Evolutionary conservation across 75 land plant genomes (phyloP).

Genomic region (Adiantum capillusveneris): DNA sequence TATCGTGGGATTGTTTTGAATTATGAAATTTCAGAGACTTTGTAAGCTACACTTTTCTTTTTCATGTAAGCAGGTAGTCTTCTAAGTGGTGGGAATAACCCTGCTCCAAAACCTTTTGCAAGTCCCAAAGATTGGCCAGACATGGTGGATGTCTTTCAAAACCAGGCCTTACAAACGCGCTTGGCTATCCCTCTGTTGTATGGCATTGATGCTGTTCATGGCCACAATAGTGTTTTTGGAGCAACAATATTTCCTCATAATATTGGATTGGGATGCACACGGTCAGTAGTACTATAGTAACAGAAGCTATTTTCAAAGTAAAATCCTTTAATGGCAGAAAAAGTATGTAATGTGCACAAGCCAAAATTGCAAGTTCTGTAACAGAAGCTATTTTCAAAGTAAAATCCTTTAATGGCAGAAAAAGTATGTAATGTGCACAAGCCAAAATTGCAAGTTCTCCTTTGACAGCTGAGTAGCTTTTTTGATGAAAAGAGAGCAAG

Average conservation of each 20-base stretch:
- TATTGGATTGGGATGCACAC: constrained; percentile 32
- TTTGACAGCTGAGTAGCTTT: no score
- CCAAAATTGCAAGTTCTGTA: no score
- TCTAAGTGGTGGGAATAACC: constrained; percentile 43
- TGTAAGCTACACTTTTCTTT: no score
- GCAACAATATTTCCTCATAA: constrained; percentile 68
- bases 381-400: not conserved
- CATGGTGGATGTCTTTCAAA: constrained; percentile 61
- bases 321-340: not conserved
- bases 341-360: not conserved
- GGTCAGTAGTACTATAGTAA: constrained; percentile 10
- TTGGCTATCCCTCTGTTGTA: constrained; percentile 65
- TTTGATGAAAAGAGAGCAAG: no score
- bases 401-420: not conserved
- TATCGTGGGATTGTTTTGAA: no score
- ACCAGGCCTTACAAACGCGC: constrained; percentile 41
- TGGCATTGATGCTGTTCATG: constrained; percentile 57
- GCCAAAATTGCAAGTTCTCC: no score
- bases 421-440: not conserved
- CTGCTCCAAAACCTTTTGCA: constrained; percentile 37
- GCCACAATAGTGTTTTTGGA: constrained; percentile 45
- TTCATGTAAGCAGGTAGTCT: constrained; percentile 45
- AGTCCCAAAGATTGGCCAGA: constrained; percentile 42
- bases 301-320: not conserved
- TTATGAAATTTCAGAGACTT: no score